phyloP scores from a whole-genome alignment of 208 protist genomes.

The Trichomonas gallinae region DNA sequence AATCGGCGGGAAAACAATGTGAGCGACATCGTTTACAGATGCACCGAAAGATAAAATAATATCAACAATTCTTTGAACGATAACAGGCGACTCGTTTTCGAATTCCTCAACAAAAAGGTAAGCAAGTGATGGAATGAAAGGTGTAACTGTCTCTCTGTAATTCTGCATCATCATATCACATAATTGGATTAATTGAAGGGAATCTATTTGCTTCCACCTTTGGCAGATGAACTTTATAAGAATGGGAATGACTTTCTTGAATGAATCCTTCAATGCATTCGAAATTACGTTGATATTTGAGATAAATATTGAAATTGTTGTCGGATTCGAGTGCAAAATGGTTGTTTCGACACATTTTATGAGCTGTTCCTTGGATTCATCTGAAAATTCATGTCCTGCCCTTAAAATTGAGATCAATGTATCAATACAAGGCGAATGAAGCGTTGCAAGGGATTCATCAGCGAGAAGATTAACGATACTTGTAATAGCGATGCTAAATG shows the following conservation, averaged over 20 bases:
- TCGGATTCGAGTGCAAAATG: neutral
- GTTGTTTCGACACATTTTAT: neutral
- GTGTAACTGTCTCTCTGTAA: neutral
- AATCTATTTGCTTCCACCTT: neutral
- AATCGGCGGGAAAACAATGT: neutral
- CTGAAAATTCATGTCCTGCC: neutral
- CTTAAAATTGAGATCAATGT: neutral
- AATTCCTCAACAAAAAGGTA: neutral
- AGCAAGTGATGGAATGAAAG: neutral
- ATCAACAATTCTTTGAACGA: neutral
- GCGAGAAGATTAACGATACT: neutral
- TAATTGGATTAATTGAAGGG: neutral
- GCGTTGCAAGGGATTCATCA: neutral
- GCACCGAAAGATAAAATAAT: neutral
- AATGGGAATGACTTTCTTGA: neutral
- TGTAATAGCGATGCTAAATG: neutral
- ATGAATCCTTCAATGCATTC: neutral
- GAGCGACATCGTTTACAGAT: neutral
- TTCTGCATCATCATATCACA: neutral
- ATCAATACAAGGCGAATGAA: neutral
- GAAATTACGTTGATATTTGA: neutral
- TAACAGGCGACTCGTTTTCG: neutral
- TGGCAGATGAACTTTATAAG: neutral
- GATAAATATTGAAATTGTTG: neutral
- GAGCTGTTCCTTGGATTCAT: neutral